Percentiles rank a stretch among this genome's conserved stretches.
Conservation (phyloP, 768 basidiomycete species). For the Russula olivacea region DNA sequence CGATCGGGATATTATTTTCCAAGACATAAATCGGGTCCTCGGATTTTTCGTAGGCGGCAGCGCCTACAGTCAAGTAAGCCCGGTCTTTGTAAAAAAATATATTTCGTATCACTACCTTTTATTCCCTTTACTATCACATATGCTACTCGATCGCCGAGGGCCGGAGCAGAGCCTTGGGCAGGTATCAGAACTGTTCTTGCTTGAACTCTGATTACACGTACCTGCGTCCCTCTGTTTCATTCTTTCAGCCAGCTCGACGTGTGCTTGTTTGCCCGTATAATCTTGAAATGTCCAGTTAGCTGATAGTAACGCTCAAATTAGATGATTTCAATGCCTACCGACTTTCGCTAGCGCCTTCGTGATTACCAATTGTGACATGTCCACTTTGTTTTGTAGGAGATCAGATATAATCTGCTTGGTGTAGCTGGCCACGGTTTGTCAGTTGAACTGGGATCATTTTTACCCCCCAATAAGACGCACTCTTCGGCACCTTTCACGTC, state of each 20-base stretch:
- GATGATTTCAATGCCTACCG: constrained; percentile 39
- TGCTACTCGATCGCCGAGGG: constrained; percentile 96
- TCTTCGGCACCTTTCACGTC: constrained; percentile 92
- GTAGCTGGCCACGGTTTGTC: constrained; percentile 49
- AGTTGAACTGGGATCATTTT: neutral
- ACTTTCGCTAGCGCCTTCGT: constrained; percentile 93
- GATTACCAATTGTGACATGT: constrained; percentile 99
- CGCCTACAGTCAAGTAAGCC: constrained; percentile 46
- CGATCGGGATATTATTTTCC: constrained; percentile 96
- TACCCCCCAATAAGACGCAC: constrained; percentile 40
- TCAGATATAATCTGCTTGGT: constrained; percentile 92
- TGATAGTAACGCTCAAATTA: neutral
- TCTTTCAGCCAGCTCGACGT: constrained; percentile 89
- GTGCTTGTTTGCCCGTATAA: constrained; percentile 92
- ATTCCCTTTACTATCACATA: constrained; percentile 98
- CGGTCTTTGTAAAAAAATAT: neutral
- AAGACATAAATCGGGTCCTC: constrained; percentile 97
- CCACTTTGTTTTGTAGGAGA: constrained; percentile 91
- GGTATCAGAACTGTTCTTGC: neutral
- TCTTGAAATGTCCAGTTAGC: constrained; percentile 40
- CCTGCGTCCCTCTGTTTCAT: constrained; percentile 97
- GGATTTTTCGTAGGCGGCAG: constrained; percentile 97
- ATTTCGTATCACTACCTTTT: constrained; percentile 50
- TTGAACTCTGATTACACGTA: constrained; percentile 28
- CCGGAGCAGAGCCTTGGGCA: constrained; percentile 79